Conservation (phyloP, 257 asterid genomes). For the Petunia secreta region DNA sequence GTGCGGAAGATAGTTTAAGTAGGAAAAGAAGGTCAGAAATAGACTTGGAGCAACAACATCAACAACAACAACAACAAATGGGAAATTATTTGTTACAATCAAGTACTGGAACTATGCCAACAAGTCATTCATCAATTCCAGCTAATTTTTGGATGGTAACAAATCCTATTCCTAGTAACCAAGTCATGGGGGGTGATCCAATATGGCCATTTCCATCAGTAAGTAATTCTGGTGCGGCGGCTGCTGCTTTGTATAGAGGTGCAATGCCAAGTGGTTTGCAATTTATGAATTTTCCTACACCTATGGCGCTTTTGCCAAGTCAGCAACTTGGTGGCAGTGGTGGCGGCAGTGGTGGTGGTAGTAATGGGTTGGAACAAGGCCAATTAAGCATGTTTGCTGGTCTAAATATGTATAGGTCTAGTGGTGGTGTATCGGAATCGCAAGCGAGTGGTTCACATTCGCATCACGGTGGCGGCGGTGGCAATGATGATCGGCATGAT, state of each 20-base stretch:
- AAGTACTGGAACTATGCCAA: slow-evolving; percentile 67
- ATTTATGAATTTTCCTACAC: slow-evolving; percentile 86
- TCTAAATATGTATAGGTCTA: slow-evolving; percentile 57
- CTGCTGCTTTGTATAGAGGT: slow-evolving; percentile 76
- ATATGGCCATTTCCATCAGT: slow-evolving; percentile 80
- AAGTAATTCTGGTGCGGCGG: slow-evolving; percentile 49
- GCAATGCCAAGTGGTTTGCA: slow-evolving; percentile 80
- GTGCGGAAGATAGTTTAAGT: slow-evolving; percentile 56
- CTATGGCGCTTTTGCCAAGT: slow-evolving; percentile 74
- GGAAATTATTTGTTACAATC: slow-evolving; percentile 79
- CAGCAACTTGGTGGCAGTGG: slow-evolving; percentile 49
- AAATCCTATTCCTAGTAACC: slow-evolving; percentile 66
- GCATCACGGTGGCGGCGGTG: slow-evolving; percentile 60
- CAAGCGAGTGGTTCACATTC: slow-evolving; percentile 84
- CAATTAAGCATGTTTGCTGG: slow-evolving; percentile 66
- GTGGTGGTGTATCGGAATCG: slow-evolving; percentile 63
- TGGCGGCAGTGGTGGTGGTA: slow-evolving; percentile 37
- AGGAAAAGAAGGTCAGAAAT: slow-evolving; percentile 70
- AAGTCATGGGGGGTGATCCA: slow-evolving; percentile 74
- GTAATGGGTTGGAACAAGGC: slow-evolving; percentile 61
- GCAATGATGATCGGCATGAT: slow-evolving; percentile 68
- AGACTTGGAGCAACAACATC: slow-evolving; percentile 44
- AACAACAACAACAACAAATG: slow-evolving; percentile 50
- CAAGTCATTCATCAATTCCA: slow-evolving; percentile 75
- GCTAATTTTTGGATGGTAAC: slow-evolving; percentile 95